phyloP scores from a whole-genome alignment of 495 filamentous ascomycete genomes.

The Talaromyces liani region DNA sequence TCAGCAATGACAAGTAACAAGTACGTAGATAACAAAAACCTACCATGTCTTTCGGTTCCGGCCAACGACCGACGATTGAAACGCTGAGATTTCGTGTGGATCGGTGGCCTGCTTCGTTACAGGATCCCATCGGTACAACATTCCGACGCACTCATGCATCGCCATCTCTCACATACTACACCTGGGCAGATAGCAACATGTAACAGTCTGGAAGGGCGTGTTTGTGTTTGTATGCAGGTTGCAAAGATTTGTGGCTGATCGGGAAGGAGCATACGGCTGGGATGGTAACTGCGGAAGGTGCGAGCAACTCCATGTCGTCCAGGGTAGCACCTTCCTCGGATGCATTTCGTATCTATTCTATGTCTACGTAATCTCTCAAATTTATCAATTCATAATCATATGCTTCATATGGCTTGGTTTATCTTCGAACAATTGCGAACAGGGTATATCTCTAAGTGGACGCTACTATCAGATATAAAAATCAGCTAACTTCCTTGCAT shows the following conservation, averaged over 20 bases:
- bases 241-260: not conserved
- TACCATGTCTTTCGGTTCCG: conserved; percentile 28
- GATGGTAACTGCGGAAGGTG: not conserved
- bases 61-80: conserved; percentile 30
- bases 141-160: conserved; percentile 16
- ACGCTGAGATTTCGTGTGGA: conserved; percentile 18
- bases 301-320: not conserved
- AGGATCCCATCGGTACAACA: conserved; percentile 18
- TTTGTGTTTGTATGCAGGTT: not conserved
- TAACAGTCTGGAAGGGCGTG: not conserved
- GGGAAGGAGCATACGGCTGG: not conserved
- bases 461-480: not conserved
- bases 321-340: not conserved
- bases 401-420: not conserved
- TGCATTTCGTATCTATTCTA: not conserved
- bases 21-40: not conserved
- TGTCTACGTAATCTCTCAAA: not conserved
- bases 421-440: not conserved
- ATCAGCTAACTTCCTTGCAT: conserved; percentile 35
- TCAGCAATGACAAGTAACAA: not conserved
- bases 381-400: not conserved
- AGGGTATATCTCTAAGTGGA: not conserved
- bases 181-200: not conserved
- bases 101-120: conserved; percentile 4
- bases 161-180: not conserved